A percentile compares a stretch with the other conserved stretches of the same genome.
Conservation (phyloP, 768 basidiomycete species). For the Mycena rosella region DNA sequence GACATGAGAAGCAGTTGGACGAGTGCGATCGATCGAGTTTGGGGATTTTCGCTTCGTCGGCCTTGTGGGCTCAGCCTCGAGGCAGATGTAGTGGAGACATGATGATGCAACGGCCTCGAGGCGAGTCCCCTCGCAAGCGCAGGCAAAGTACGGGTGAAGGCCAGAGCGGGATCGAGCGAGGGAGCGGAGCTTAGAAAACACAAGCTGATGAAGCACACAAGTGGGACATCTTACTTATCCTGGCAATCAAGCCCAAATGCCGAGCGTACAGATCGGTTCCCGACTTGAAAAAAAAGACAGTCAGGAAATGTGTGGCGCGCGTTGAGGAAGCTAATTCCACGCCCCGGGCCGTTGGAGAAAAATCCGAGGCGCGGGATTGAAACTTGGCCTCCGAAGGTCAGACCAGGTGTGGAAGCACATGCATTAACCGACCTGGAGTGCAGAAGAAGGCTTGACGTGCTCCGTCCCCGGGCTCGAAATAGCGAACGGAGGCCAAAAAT, state of each 20-base stretch:
- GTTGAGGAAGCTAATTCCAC: background rate
- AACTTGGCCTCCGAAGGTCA: background rate
- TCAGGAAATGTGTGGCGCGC: background rate
- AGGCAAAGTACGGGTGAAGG: background rate
- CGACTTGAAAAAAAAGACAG: background rate
- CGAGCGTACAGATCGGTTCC: constrained; percentile 20
- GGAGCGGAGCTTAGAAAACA: background rate
- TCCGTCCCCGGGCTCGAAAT: too few species aligned
- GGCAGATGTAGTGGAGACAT: constrained; percentile 20
- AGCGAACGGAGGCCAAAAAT: too few species aligned
- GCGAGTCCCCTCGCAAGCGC: too few species aligned
- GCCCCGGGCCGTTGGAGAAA: too few species aligned
- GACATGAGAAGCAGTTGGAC: background rate
- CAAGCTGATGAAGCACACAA: background rate
- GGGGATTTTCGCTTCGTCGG: constrained; percentile 26
- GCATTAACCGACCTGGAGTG: background rate
- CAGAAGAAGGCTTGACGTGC: too few species aligned
- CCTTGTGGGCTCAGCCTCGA: constrained; percentile 30
- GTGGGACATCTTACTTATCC: too few species aligned
- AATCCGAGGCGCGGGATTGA: background rate
- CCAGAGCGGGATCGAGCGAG: background rate
- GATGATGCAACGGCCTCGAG: constrained; percentile 26
- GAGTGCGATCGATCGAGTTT: constrained; percentile 19
- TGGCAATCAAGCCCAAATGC: background rate
- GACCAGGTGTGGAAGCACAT: background rate